Conservation (phyloP, 2,329 filamentous ascomycete species). For the Scedosporium minutisporum region DNA sequence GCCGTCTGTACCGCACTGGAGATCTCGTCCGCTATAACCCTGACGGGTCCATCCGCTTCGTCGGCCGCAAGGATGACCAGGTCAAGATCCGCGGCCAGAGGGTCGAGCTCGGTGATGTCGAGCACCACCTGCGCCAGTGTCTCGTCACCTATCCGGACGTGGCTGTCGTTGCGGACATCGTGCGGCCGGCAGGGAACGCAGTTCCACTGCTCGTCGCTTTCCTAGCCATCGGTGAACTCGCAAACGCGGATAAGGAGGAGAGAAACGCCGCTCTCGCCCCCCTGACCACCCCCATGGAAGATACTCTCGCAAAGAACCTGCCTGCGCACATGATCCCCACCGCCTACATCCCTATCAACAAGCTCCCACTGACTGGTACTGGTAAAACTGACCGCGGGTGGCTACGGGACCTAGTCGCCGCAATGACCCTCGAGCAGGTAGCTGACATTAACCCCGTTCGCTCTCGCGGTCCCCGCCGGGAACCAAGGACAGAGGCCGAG, state of each 20-base stretch:
- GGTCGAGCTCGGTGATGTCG: constrained; percentile 33
- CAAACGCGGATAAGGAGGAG: too few relatives aligned
- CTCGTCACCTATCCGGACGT: too few relatives aligned
- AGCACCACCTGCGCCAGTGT: too few relatives aligned
- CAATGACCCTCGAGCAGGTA: too few relatives aligned
- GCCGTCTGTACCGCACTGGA: constrained; percentile 20
- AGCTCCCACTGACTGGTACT: constrained; percentile 36
- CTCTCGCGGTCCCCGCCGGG: too few relatives aligned
- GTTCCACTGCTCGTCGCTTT: constrained; percentile 19
- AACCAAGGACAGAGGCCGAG: not conserved
- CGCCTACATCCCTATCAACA: constrained; percentile 31
- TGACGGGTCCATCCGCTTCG: constrained; percentile 17
- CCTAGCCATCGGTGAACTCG: too few relatives aligned
- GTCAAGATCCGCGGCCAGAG: constrained; percentile 38
- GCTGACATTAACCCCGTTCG: too few relatives aligned
- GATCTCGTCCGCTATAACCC: constrained; percentile 20
- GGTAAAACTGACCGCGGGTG: constrained; percentile 39
- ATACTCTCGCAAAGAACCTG: constrained; percentile 24
- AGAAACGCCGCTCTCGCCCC: too few relatives aligned
- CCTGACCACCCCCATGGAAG: too few relatives aligned
- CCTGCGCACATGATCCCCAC: constrained; percentile 39
- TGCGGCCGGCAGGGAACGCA: constrained; percentile 16
- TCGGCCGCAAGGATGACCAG: constrained; percentile 37
- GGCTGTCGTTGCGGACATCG: too few relatives aligned
- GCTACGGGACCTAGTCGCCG: too few relatives aligned